Conservation (phyloP, 331 rosid species). For the Dryas integrifolia region DNA sequence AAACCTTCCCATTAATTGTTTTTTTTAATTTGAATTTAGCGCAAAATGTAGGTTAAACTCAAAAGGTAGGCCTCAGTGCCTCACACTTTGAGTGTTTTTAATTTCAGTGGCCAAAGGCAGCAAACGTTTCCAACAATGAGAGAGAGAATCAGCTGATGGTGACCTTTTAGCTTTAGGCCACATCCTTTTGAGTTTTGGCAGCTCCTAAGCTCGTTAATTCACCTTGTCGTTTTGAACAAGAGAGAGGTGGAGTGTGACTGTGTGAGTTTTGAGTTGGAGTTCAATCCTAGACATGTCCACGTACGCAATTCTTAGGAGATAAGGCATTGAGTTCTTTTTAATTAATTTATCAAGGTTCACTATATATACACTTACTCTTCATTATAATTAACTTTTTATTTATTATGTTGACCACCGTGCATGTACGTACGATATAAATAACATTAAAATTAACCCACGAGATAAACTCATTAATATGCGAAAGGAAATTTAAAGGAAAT, state of each 20-base stretch:
- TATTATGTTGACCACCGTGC: background rate
- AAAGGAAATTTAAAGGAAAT: background rate
- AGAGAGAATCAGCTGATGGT: background rate
- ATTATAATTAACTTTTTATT: too few species aligned
- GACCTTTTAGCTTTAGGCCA: background rate
- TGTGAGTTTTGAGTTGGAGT: too few species aligned
- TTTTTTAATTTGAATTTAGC: background rate
- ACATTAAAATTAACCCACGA: background rate
- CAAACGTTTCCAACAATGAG: background rate
- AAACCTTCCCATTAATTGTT: background rate
- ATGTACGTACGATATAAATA: background rate
- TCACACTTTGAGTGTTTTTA: background rate
- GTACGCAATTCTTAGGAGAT: background rate
- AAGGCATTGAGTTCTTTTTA: background rate
- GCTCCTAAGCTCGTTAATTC: background rate
- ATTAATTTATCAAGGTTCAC: background rate
- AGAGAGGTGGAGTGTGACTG: background rate
- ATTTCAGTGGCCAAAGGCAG: background rate
- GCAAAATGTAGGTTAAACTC: background rate
- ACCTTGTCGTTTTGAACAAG: slow-evolving; percentile 10
- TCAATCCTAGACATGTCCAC: slow-evolving; percentile 14
- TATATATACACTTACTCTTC: background rate
- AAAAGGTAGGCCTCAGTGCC: too few species aligned
- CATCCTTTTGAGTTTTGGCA: background rate
- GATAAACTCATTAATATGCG: background rate